These are phyloP conservation scores for Pleoardoris graminearum DNA, from an alignment of 2,329 filamentous ascomycete species.

Conservation along the genomic window DNA sequence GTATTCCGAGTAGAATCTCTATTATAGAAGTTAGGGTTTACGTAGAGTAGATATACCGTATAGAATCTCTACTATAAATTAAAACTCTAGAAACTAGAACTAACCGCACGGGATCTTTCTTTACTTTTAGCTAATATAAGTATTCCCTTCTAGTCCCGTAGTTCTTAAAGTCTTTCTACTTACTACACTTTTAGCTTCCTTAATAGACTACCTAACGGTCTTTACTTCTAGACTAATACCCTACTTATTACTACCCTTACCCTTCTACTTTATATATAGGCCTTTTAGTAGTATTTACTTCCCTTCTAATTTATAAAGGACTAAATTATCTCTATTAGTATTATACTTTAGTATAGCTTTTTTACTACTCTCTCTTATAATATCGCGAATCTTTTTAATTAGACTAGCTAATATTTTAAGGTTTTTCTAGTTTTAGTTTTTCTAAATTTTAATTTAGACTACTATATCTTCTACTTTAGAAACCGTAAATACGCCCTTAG, in stretches of 20 bases:
- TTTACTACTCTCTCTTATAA: conserved; percentile 13
- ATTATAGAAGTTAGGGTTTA: too few relatives aligned
- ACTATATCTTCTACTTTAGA: conserved; percentile 12
- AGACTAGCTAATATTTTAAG: conserved; percentile 10
- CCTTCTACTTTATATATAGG: conserved; percentile 31
- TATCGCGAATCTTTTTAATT: conserved; percentile 17
- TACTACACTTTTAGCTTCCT: conserved; percentile 5
- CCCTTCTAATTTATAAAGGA: conserved; percentile 3
- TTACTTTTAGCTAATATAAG: too few relatives aligned
- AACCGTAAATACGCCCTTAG: conserved; percentile 40
- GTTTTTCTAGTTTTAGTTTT: conserved; percentile 12
- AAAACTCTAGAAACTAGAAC: too few relatives aligned
- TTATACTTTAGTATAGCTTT: conserved; percentile 19
- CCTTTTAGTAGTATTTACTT: too few relatives aligned
- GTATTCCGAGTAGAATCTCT: too few relatives aligned
- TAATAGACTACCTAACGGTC: conserved; percentile 7
- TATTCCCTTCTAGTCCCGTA: conserved; percentile 7
- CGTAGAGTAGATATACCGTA: too few relatives aligned
- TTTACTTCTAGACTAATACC: conserved; percentile 7
- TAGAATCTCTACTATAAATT: too few relatives aligned
- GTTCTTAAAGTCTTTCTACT: conserved; percentile 9
- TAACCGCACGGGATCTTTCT: too few relatives aligned
- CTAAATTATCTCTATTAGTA: conserved; percentile 12
- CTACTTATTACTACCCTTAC: conserved; percentile 3
- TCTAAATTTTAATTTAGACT: conserved; percentile 23